Evolutionary conservation across 2,329 filamentous ascomycete genomes (phyloP), one percentile per base, ranked within the genome.

Genomic region (Pyrenophora tritici-repentis): DNA sequence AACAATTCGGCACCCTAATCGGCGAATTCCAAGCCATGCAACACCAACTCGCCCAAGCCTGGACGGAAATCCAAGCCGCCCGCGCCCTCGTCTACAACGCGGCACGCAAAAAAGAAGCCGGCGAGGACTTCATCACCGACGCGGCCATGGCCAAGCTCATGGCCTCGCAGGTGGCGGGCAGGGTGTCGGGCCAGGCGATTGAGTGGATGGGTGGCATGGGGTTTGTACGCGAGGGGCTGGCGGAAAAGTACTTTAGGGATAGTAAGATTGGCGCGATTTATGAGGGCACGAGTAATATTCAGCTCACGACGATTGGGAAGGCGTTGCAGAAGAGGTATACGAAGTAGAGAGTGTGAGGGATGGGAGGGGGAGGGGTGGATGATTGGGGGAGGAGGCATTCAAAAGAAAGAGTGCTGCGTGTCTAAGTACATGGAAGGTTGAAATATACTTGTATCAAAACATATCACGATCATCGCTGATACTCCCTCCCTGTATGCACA

Each of bases 201-300:
- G 94, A 99, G 78, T 99, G 94, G 94, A 97, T 97, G 93, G 94
- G 94, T 40, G 94, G 94, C 36, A 97, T 99, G 94, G 94, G 94
- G 38, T 99, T 99, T 67, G 94, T 99, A 13, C 82, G 94, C 37
- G 94, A 99, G 75, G 94, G 94, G 0, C 86, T 96, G 51, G 94
- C 94, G 0, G 94, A 99, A 85, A 99, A 99, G 85, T 97, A 88
- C 79, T 99, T 88, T 83, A 83, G 94, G 39, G 94, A 99, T 74
- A 94, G 89, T 82, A 99, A 97, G 87, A 99, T 99, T 69, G 94
- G 94, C 8, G 91, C 91, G 59, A 97, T 97, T 64, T 97, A 97
- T 73, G 93, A 97, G 79, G 94, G 94, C 26, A 92, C 89, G 47
- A 91, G 87, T 71, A 88, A 88, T 64, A 87, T 88, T 59, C 86